A percentile compares a stretch with the other conserved stretches of the same genome.
Conservation (phyloP, 1,284 basidiomycete species). For the Fistulina hepatica region DNA sequence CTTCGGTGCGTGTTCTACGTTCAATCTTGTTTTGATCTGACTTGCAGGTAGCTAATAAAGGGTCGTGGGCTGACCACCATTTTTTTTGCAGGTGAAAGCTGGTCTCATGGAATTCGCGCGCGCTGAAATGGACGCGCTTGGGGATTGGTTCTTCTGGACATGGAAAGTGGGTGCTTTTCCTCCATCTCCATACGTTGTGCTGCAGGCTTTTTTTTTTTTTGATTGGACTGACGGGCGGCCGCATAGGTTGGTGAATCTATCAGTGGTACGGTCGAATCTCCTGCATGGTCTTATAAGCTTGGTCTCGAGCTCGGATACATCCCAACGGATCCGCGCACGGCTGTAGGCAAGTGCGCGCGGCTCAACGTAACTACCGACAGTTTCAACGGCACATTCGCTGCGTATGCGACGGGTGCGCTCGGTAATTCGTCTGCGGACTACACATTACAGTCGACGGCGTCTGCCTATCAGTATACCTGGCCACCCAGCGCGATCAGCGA, state of each 20-base stretch:
- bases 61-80: too few relatives aligned
- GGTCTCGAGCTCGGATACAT: constrained; percentile 75
- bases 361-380: constrained; percentile 33
- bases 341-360: constrained; percentile 53
- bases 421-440: too few relatives aligned
- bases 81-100: too few relatives aligned
- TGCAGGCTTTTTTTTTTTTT: too few relatives aligned
- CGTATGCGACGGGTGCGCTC: constrained; percentile 71
- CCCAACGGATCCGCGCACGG: constrained; percentile 63
- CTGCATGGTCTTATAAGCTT: constrained; percentile 76
- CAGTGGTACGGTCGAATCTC: constrained; percentile 48
- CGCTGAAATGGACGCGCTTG: constrained; percentile 38
- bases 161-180: constrained; percentile 32
- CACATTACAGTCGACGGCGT: constrained; percentile 56
- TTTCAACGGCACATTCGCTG: constrained; percentile 48
- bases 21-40: too few relatives aligned
- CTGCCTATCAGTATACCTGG: constrained; percentile 42
- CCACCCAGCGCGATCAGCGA: constrained; percentile 43
- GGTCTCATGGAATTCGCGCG: constrained; percentile 42
- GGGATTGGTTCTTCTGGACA: constrained; percentile 30
- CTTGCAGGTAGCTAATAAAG: too few relatives aligned
- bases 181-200: too few relatives aligned
- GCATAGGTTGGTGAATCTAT: constrained; percentile 65
- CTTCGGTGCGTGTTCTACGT: too few relatives aligned
- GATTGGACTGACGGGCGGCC: too few relatives aligned